Conservation (phyloP, 345 rosid genomes). For the Populus tremula region DNA sequence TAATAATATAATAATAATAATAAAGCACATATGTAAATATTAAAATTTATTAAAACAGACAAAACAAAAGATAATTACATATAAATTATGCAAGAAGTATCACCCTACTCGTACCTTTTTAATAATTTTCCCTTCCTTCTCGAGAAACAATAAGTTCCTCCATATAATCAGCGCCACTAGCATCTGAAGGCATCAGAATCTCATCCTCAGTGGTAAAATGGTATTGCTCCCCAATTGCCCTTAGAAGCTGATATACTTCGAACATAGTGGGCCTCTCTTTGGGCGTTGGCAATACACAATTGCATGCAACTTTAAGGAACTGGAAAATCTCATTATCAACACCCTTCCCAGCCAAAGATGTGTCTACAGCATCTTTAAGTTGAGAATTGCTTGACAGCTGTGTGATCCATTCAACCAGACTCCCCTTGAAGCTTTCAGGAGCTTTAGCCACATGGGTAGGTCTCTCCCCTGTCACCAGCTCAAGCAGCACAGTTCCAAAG, state of each 20-base stretch:
- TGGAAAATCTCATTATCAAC: constrained; percentile 71
- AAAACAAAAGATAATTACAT: constrained; percentile 22
- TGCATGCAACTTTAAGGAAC: constrained; percentile 78
- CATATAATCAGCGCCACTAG: constrained; percentile 47
- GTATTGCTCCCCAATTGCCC: constrained; percentile 84
- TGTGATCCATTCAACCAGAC: constrained; percentile 74
- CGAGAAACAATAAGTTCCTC: constrained; percentile 86
- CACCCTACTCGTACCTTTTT: constrained; percentile 16
- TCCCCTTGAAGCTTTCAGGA: constrained; percentile 78
- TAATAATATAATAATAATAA: not conserved
- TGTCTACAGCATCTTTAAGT: constrained; percentile 66
- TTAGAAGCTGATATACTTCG: constrained; percentile 77
- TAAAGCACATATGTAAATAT: constrained; percentile 16
- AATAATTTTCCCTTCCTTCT: constrained; percentile 26
- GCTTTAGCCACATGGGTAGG: constrained; percentile 60
- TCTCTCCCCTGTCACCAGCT: constrained; percentile 84
- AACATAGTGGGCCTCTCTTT: constrained; percentile 91
- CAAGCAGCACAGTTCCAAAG: constrained; percentile 88
- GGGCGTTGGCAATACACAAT: constrained; percentile 53
- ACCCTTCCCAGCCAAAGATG: constrained; percentile 50
- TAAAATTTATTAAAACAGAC: constrained; percentile 26
- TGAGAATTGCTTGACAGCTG: constrained; percentile 46
- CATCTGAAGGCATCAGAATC: constrained; percentile 59
- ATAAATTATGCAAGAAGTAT: constrained; percentile 18
- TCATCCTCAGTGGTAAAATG: constrained; percentile 71